Evolutionary conservation across 352 stramenopile species (phyloP), one percentile per base, ranked within the genome.

Genomic region (Phytophthora pseudosyringae): DNA sequence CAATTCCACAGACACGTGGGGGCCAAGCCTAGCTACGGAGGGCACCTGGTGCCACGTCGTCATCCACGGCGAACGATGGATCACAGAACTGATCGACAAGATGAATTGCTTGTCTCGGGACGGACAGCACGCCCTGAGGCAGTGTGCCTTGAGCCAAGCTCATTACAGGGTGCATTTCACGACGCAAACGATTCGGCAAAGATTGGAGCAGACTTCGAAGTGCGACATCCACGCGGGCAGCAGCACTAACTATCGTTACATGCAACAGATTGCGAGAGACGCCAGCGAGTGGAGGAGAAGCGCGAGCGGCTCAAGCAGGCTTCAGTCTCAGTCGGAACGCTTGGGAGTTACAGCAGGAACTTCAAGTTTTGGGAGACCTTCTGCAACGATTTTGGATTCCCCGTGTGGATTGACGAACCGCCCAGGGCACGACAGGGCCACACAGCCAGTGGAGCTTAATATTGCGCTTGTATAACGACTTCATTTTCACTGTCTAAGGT

Each of bases 341-440:
- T 46, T 10, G 49, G 32, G 3, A 15, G 15, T 2, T 57, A 57
- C 35, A 46, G 21, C 49, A 57, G 25, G 10, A 47, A 46, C 35
- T 18, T 46, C 35, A 47, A 28, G 35, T 36, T 50, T 12, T 50
- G 44, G 44, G 26, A 50, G 8, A 21, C 44, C 1, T 50, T 50
- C 26, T 35, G 44, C 44, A 35, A 36, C 26, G 44, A 36, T 9
- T 50, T 50, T 25, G 44, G 44, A 50, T 50, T 50, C 13, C 10
- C 35, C 5, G 10, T 40, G 35, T 40, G 35, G 35, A 40, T 40
- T n/a, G 12, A 40, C 12, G 35, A 40, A 33, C 39, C 51, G 38
- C 61, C 52, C 45, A 59, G 40, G 35, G 36, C 51, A 21, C 21
- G 2, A 21, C 21, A 21, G n/a, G n/a, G n/a, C n/a, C n/a, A n/a